These are phyloP conservation scores for Candida nemodendra DNA, from an alignment of 805 yeast genomes.

Conservation along the genomic window DNA sequence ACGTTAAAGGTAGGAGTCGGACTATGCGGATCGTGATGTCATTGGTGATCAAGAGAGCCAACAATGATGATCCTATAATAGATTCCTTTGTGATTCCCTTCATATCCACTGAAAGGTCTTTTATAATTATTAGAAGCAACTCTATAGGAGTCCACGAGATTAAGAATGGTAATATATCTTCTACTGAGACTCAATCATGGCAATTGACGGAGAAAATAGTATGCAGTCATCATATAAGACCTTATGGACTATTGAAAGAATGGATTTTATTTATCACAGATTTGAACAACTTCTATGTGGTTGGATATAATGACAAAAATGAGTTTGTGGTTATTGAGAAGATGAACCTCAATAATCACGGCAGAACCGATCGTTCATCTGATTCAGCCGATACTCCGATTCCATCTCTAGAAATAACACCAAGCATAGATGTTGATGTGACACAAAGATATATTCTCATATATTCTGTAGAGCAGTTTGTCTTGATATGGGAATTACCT, in stretches of 20 bases:
- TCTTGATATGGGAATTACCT: slow-evolving; percentile 20
- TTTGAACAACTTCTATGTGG: slow-evolving; percentile 16
- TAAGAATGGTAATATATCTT: neutral
- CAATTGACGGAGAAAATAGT: slow-evolving; percentile 15
- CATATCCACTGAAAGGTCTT: slow-evolving; percentile 1
- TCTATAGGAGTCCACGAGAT: slow-evolving; percentile 3
- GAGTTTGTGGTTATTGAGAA: slow-evolving; percentile 18
- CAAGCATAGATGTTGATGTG: slow-evolving; percentile 22
- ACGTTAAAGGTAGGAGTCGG: too few relatives aligned
- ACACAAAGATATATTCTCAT: slow-evolving; percentile 19
- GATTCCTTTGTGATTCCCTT: slow-evolving; percentile 6
- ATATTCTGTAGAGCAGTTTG: slow-evolving; percentile 19
- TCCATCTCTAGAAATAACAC: slow-evolving; percentile 12
- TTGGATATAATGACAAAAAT: slow-evolving; percentile 11
- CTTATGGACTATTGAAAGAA: slow-evolving; percentile 14
- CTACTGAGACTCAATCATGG: neutral
- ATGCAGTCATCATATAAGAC: slow-evolving; percentile 19
- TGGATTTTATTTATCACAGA: slow-evolving; percentile 29
- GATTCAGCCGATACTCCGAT: slow-evolving; percentile 1
- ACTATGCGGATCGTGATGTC: too few relatives aligned
- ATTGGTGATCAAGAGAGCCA: neutral
- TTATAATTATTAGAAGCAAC: slow-evolving; percentile 8
- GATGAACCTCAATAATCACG: slow-evolving; percentile 13
- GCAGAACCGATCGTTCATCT: neutral
- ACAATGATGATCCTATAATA: slow-evolving; percentile 5